Base-by-base conservation (phyloP, 108 stramenopile species). In the Skeletonema tropicum region DNA sequence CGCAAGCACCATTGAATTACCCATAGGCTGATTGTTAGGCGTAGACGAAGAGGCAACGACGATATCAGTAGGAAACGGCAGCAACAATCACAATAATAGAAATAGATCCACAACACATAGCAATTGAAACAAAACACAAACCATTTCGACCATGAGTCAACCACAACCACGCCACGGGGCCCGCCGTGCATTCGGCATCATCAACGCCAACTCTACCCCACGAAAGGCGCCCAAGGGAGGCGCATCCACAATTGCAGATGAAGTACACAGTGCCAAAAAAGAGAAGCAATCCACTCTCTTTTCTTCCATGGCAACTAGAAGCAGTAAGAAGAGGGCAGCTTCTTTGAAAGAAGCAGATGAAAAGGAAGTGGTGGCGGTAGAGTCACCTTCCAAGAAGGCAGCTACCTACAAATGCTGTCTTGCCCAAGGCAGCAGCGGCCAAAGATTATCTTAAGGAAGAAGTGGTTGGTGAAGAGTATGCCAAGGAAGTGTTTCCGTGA, bases 401-500 rank as follows among this genome's bases (percentile, higher is more conserved):
- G 9, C 19, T 23, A 23, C 52, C 52, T 55, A 6, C 52, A 19
- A 17, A 3, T 55, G 52, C 52, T 55, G 52, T 55, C 23, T 6
- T 55, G 9, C 52, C 52, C 52, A 55, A 23, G 23, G 52, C 52
- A 3, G 21, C n/a, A 1, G 26, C 26, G 26, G 26, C 21, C 52
- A 55, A 55, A 23, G 17, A 4, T 10, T 23, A 10, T 25, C 7
- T 23, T 23, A 55, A 55, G 21, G 41, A 60, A 9, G 38, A 38
- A 42, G 15, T 4, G 6, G 52, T 31, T 36, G 49, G 15, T 10
- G 42, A 13, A 36, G 60, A 36, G 36, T 33, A 32, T 26, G 35
- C 48, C 36, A 15, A 55, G 23, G 52, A 55, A 10, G 33, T 64
- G 33, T 76, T 76, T 75, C 46, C 66, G 74, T 38, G 42, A 12